Evolutionary conservation across 306 rosid species (phyloP).

Genomic region (Bauhinia variegata): DNA sequence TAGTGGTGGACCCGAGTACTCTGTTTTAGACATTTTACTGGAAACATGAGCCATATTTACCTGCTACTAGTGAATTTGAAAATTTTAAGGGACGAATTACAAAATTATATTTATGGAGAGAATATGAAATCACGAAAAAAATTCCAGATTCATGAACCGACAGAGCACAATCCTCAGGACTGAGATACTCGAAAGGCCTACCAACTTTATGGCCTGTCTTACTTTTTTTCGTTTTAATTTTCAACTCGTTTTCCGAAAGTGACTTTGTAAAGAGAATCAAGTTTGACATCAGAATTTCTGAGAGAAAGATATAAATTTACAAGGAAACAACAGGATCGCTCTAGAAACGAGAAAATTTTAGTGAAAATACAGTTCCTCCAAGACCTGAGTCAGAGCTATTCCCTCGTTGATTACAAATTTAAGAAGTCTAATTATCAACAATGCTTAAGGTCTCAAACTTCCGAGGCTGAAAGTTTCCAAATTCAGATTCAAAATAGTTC

Average conservation of each 20-base stretch:
- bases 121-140: background rate
- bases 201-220: background rate
- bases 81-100: too few relatives aligned
- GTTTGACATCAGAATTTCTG: background rate
- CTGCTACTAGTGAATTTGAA: too few relatives aligned
- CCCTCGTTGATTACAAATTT: background rate
- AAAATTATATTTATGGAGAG: too few relatives aligned
- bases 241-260: background rate
- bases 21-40: too few relatives aligned
- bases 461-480: too few relatives aligned
- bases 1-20: too few relatives aligned
- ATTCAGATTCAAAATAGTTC: too few relatives aligned
- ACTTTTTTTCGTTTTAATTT: background rate
- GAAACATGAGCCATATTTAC: too few relatives aligned
- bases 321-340: too few relatives aligned
- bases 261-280: background rate
- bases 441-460: too few relatives aligned
- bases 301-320: too few relatives aligned
- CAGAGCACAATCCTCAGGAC: conserved; percentile 15
- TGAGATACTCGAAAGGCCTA: background rate
- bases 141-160: background rate
- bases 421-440: background rate
- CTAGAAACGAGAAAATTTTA: background rate
- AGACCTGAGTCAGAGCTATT: background rate
- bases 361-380: background rate